A percentile compares a stretch with the other conserved stretches of the same genome.
phyloP scores from a whole-genome alignment of 208 protist genomes.

The Crithidia bombi region DNA sequence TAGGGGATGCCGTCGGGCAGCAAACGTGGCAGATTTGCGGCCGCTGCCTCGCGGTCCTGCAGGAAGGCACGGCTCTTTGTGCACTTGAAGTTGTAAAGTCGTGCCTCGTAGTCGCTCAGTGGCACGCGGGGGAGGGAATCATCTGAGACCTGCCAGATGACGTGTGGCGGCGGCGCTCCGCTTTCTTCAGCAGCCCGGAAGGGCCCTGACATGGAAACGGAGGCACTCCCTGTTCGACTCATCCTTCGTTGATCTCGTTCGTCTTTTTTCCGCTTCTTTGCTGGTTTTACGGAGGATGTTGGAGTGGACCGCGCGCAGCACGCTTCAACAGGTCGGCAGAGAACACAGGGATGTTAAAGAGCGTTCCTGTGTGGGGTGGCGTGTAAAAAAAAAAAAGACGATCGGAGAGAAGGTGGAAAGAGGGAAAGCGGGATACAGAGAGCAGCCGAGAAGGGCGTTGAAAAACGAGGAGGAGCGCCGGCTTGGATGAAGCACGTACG shows the following conservation, averaged over 20 bases:
- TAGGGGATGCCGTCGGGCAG: slow-evolving; percentile 87
- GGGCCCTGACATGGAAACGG: neutral
- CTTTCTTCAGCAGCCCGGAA: neutral
- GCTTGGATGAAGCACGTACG: too few relatives aligned
- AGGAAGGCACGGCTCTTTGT: slow-evolving; percentile 70
- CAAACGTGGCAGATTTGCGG: slow-evolving; percentile 63
- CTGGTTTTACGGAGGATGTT: neutral
- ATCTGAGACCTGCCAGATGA: neutral
- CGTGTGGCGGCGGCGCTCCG: neutral
- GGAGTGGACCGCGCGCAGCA: too few relatives aligned
- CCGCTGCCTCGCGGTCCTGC: slow-evolving; percentile 52
- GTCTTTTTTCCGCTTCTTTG: neutral
- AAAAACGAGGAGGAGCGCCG: too few relatives aligned
- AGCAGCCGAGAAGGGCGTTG: neutral
- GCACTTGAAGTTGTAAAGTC: slow-evolving; percentile 76
- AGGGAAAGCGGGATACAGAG: neutral
- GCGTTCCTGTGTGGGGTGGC: too few relatives aligned
- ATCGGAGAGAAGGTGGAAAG: neutral
- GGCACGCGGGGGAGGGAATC: neutral
- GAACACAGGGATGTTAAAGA: neutral
- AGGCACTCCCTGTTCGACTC: neutral
- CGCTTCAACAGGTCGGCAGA: too few relatives aligned
- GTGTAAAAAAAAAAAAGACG: neutral
- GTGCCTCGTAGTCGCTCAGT: slow-evolving; percentile 28
- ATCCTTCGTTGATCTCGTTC: neutral